Evolutionary conservation across 495 filamentous ascomycete species (phyloP).

Genomic region (Penicillium salamii): DNA sequence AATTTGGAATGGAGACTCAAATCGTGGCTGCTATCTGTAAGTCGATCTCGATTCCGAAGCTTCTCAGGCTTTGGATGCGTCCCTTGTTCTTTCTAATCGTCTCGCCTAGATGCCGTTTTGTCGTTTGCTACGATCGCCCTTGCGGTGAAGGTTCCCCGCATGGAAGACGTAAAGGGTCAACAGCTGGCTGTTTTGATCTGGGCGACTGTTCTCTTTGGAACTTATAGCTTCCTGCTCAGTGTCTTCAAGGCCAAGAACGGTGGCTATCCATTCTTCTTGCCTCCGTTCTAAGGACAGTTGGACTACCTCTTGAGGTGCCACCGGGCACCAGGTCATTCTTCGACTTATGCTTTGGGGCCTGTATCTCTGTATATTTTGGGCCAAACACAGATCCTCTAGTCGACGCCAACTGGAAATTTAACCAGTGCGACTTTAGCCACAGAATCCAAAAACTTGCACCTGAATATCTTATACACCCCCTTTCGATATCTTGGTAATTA

Average conservation of each 20-base stretch:
- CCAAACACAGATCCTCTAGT: background rate
- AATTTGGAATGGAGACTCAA: slow-evolving; percentile 94
- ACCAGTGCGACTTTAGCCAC: background rate
- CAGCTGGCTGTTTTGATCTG: slow-evolving; percentile 80
- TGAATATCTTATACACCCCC: too few species aligned
- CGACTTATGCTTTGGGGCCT: background rate
- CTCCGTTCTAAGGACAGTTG: slow-evolving; percentile 64
- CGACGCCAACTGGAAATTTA: background rate
- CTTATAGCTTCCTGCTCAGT: slow-evolving; percentile 92
- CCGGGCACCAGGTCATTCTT: background rate
- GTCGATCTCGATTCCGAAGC: slow-evolving; percentile 31
- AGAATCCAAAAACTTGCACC: background rate
- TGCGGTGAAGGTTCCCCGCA: slow-evolving; percentile 86
- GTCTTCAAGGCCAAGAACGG: slow-evolving; percentile 93
- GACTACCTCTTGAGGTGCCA: background rate
- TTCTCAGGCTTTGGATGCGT: background rate
- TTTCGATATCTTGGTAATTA: too few species aligned
- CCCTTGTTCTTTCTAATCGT: slow-evolving; percentile 8
- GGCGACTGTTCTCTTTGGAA: slow-evolving; percentile 71
- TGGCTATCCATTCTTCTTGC: slow-evolving; percentile 91
- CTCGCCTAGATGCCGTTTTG: slow-evolving; percentile 74
- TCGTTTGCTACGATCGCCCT: slow-evolving; percentile 88
- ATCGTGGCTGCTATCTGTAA: slow-evolving; percentile 94
- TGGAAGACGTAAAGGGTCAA: slow-evolving; percentile 72
- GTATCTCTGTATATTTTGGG: background rate